Conservation (phyloP, 805 yeast genomes). For the Gaillardinia entomophila region DNA sequence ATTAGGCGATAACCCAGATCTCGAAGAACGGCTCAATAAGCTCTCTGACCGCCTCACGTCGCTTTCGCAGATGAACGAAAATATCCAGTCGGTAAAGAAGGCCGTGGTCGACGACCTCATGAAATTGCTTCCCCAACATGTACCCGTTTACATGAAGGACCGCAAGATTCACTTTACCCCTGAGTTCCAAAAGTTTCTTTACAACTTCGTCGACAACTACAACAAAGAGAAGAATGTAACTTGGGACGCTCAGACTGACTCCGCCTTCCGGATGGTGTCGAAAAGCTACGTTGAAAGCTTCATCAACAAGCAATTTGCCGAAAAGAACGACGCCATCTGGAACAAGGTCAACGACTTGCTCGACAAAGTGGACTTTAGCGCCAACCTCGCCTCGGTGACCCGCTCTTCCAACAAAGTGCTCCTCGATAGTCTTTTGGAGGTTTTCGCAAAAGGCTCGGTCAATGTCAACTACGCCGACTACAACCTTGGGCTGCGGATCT, state of each 20-base stretch:
- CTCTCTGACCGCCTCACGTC: slow-evolving; percentile 10
- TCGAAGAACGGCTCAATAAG: slow-evolving; percentile 10
- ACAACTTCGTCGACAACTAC: slow-evolving; percentile 25
- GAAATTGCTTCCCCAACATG: slow-evolving; percentile 19
- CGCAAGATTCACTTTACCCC: slow-evolving; percentile 32
- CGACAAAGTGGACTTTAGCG: slow-evolving; percentile 15
- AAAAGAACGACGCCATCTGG: slow-evolving; percentile 17
- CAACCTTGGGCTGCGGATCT: slow-evolving; percentile 30
- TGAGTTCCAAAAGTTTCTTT: slow-evolving; percentile 31
- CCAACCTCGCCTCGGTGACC: slow-evolving; percentile 3
- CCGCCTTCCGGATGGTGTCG: slow-evolving; percentile 10
- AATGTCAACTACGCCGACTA: slow-evolving; percentile 36
- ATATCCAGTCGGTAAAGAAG: slow-evolving; percentile 9
- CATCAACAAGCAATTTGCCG: slow-evolving; percentile 13
- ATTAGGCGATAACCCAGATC: slow-evolving; percentile 5
- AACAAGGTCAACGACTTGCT: slow-evolving; percentile 19
- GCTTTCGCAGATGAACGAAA: slow-evolving; percentile 7
- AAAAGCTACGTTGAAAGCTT: slow-evolving; percentile 17
- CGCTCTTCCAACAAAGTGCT: slow-evolving; percentile 16
- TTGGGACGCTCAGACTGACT: slow-evolving; percentile 14
- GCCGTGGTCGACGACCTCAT: slow-evolving; percentile 14
- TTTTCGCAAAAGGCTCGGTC: slow-evolving; percentile 27
- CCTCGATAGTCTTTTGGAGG: slow-evolving; percentile 23
- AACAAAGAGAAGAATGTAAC: slow-evolving; percentile 3
- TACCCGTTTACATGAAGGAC: slow-evolving; percentile 28